A percentile compares a stretch with the other conserved stretches of the same genome.
These are phyloP conservation scores for Brassica carinata DNA, from an alignment of 345 rosid genomes.

Conservation along the genomic window DNA sequence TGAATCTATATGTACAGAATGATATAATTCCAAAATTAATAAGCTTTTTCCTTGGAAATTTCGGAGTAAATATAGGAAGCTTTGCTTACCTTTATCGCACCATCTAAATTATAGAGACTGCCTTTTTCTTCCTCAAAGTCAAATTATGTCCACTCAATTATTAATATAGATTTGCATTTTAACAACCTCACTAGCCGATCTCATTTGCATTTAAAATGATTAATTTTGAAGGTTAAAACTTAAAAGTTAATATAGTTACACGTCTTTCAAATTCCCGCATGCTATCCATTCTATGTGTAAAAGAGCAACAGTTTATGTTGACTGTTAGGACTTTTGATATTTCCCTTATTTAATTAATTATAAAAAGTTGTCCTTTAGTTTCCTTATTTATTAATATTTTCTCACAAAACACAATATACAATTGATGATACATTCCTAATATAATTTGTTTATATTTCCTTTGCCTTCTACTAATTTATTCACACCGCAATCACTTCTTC, in stretches of 20 bases:
- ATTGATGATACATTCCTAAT: slow-evolving; percentile 34
- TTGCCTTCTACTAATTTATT: slow-evolving; percentile 26
- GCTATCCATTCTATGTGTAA: slow-evolving; percentile 26
- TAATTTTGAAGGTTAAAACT: background rate
- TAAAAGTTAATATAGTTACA: background rate
- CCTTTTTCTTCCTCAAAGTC: slow-evolving; percentile 34
- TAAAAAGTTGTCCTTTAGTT: slow-evolving; percentile 5
- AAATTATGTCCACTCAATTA: slow-evolving; percentile 26
- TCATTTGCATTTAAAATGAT: background rate
- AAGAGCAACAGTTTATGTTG: slow-evolving; percentile 41
- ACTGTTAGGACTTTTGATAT: slow-evolving; percentile 35
- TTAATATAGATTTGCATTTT: background rate
- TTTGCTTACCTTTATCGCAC: slow-evolving; percentile 41
- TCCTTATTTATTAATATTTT: slow-evolving; percentile 21
- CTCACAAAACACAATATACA: slow-evolving; percentile 8
- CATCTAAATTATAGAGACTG: slow-evolving; percentile 31
- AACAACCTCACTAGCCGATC: background rate
- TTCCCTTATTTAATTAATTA: slow-evolving; percentile 20
- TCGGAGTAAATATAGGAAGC: slow-evolving; percentile 42
- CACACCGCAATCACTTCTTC: slow-evolving; percentile 32
- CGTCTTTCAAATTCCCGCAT: slow-evolving; percentile 31
- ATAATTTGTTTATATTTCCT: slow-evolving; percentile 16
- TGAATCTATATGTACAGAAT: slow-evolving; percentile 6
- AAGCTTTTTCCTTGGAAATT: slow-evolving; percentile 37
- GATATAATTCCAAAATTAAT: slow-evolving; percentile 20